These are phyloP conservation scores for Cladosporium sp. DNA, from an alignment of 2,329 filamentous ascomycete species.

Conservation along the genomic window DNA sequence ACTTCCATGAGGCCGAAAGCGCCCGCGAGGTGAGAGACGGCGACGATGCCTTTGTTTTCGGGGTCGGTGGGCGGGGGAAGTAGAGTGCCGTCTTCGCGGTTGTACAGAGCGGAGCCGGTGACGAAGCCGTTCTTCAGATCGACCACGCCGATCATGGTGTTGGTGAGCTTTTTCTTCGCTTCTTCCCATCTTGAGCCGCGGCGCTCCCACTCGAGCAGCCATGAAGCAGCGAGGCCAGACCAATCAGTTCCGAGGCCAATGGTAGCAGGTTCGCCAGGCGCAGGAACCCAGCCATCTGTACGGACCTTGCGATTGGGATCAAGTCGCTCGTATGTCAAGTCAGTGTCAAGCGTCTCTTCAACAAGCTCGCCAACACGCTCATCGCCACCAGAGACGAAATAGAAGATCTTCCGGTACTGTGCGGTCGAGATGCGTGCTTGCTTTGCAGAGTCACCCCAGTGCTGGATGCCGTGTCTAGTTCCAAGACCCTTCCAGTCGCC, in stretches of 20 bases:
- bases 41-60: constrained; percentile 48
- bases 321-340: constrained; percentile 50
- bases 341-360: constrained; percentile 49
- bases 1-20: constrained; percentile 59
- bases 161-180: constrained; percentile 47
- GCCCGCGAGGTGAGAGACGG: constrained; percentile 53
- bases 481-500: constrained; percentile 57
- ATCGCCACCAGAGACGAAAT: constrained; percentile 53
- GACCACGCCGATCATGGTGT: constrained; percentile 49
- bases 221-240: constrained; percentile 53
- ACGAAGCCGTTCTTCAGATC: constrained; percentile 56
- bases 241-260: constrained; percentile 58
- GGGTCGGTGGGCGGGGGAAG: constrained; percentile 51
- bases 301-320: constrained; percentile 59
- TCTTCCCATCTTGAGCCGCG: constrained; percentile 52
- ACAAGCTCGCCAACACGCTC: constrained; percentile 55
- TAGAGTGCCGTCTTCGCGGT: constrained; percentile 47
- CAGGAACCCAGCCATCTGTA: constrained; percentile 47
- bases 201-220: constrained; percentile 59
- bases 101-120: constrained; percentile 53
- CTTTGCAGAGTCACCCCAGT: constrained; percentile 58
- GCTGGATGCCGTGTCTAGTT: constrained; percentile 60
- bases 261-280: constrained; percentile 40
- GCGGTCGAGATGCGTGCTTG: constrained; percentile 59
- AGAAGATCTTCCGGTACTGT: constrained; percentile 56